Conservation (phyloP, 768 basidiomycete genomes). For the Kwoniella newhampshirensis region DNA sequence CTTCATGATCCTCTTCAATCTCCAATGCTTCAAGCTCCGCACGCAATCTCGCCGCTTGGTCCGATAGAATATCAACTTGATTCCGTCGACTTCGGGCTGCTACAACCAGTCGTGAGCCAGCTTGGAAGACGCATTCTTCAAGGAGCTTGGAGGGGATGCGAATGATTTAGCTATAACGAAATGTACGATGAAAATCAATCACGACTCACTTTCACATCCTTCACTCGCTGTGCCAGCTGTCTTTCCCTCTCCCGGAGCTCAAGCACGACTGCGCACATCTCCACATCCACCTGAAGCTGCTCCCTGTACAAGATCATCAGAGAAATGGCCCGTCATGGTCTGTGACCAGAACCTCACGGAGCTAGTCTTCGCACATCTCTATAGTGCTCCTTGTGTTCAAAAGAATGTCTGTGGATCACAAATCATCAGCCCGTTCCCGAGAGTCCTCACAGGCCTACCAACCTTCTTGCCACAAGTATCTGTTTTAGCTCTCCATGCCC, state of each 20-base stretch:
- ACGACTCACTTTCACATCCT: slow-evolving; percentile 32
- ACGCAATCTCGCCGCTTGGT: slow-evolving; percentile 6
- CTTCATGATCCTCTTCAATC: slow-evolving; percentile 29
- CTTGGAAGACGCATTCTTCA: slow-evolving; percentile 31
- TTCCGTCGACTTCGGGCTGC: slow-evolving; percentile 9
- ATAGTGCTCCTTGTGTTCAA: slow-evolving; percentile 29
- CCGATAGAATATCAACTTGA: slow-evolving; percentile 1
- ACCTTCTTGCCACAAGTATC: slow-evolving; percentile 16
- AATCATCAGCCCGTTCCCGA: neutral
- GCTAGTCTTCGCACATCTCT: slow-evolving; percentile 21
- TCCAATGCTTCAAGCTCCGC: slow-evolving; percentile 21
- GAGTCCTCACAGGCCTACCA: neutral
- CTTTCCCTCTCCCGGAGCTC: slow-evolving; percentile 34
- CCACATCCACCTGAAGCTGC: slow-evolving; percentile 40
- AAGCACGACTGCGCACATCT: slow-evolving; percentile 32
- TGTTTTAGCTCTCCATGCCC: neutral
- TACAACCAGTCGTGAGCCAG: slow-evolving; percentile 20
- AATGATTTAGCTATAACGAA: neutral
- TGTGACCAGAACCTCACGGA: slow-evolving; percentile 41
- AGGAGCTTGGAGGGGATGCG: slow-evolving; percentile 13
- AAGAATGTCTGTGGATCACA: slow-evolving; percentile 26
- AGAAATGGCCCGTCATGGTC: neutral
- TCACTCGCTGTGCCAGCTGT: slow-evolving; percentile 26
- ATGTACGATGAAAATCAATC: neutral
- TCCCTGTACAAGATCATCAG: slow-evolving; percentile 26